Evolutionary conservation across 257 asterid genomes (phyloP), one percentile per base, ranked within the genome.

Genomic region (Marsdenia floribunda): DNA sequence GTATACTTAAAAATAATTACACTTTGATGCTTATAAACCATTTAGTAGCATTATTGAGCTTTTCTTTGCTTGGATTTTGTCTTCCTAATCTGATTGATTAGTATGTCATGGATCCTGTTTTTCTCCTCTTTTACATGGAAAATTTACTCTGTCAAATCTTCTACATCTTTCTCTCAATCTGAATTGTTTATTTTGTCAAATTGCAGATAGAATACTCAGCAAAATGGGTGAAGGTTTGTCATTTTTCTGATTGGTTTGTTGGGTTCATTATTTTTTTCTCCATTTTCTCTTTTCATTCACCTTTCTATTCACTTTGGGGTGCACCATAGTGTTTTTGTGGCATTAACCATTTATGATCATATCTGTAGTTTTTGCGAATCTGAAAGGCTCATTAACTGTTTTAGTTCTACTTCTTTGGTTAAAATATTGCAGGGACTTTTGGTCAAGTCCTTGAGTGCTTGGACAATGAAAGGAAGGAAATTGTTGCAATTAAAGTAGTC

Each of bases 151-250:
- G 52, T 33, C 29, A 33, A 15, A 35, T 5, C 33, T 54, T 57
- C 4, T 46, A 0, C 1, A 22, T 47, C 57, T 16, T 46, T 35
- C 9, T 63, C 53, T 16, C 71, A 57, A 63, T 80, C 75, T 53
- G 72, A 73, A 83, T 76, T 74, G 11, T 59, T 66, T 64, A 53
- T n/a, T 78, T 74, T 61, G 75, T 76, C 70, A 49, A 65, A 74
- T 79, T 81, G 85, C 96, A 91, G 97, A 89, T 73, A 85, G 93
- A 83, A 91, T 91, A 83, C 87, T 89, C 67, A 80, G 97, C 85
- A 91, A 91, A 87, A 85, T 89, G 93, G 97, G 97, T 19, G 97
- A 91, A 91, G 97, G 97, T 91, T 76, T 78, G 95, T 80, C 86
- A 53, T 65, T 80, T 73, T 59, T 61, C 47, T 63, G 68, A 42